Evolutionary conservation across 495 filamentous ascomycete species (phyloP).

Genomic region (Podospora comata): DNA sequence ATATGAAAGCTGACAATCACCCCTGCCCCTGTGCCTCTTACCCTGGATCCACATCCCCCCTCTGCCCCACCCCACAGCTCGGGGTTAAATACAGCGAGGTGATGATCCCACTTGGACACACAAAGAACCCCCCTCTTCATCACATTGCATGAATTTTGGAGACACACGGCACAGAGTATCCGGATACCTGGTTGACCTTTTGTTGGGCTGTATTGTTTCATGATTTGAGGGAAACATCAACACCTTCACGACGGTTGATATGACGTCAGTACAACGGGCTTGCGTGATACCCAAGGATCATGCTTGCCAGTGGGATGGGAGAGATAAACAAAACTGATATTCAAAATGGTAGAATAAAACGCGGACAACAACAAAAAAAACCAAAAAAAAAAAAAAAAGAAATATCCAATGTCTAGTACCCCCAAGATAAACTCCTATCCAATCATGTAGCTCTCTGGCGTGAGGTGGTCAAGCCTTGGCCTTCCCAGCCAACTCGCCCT

Average conservation of each 20-base stretch:
- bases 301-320: not conserved
- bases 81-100: not conserved
- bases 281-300: not conserved
- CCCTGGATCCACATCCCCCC: not conserved
- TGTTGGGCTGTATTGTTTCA: not conserved
- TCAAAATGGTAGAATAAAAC: not conserved
- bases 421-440: not conserved
- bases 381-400: too few relatives aligned
- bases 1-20: not conserved
- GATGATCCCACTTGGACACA: not conserved
- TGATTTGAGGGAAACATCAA: not conserved
- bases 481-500: constrained; percentile 20
- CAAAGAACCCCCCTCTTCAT: not conserved
- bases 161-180: not conserved
- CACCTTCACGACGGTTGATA: not conserved
- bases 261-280: not conserved
- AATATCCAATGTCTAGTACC: too few relatives aligned
- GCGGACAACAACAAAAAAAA: too few relatives aligned
- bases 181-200: not conserved
- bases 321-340: not conserved
- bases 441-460: not conserved
- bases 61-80: not conserved
- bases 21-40: not conserved
- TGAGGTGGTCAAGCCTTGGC: constrained; percentile 5
- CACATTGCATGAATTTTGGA: not conserved